Percentiles rank a stretch among this genome's conserved stretches.
phyloP scores from a whole-genome alignment of 306 rosid species.

The Myrica gale region DNA sequence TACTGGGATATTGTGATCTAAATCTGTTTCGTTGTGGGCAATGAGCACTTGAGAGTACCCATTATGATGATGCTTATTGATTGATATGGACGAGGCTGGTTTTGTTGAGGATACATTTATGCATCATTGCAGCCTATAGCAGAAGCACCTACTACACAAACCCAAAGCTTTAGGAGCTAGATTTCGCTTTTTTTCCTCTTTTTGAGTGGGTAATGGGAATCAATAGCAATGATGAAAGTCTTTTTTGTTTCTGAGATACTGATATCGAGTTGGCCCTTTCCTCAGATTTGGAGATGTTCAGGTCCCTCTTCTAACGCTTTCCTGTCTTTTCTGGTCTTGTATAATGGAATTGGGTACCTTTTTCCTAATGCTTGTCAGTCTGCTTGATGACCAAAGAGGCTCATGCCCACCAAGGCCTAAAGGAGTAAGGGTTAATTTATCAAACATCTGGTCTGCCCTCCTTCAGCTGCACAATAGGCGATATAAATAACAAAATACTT shows the following conservation, averaged over 20 bases:
- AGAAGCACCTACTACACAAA: not conserved
- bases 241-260: conserved; percentile 19
- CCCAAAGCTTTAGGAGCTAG: conserved; percentile 15
- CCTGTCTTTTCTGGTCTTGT: not conserved
- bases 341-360: not conserved
- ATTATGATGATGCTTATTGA: not conserved
- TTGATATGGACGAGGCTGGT: not conserved
- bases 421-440: not conserved
- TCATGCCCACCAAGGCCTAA: not conserved
- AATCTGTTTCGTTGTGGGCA: not conserved
- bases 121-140: not conserved
- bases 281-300: conserved; percentile 29
- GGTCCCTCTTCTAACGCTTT: conserved; percentile 24
- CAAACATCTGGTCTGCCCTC: conserved; percentile 5
- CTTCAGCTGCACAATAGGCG: conserved; percentile 17
- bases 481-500: not conserved
- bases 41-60: not conserved
- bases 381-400: conserved; percentile 11
- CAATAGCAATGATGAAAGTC: conserved; percentile 30
- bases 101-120: not conserved
- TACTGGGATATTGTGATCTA: not conserved
- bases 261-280: conserved; percentile 33
- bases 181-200: not conserved
- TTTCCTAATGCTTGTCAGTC: conserved; percentile 16
- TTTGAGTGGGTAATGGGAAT: conserved; percentile 23